phyloP scores from a whole-genome alignment of 2,329 filamentous ascomycete species.

The Paraphoma chrysanthemicola region DNA sequence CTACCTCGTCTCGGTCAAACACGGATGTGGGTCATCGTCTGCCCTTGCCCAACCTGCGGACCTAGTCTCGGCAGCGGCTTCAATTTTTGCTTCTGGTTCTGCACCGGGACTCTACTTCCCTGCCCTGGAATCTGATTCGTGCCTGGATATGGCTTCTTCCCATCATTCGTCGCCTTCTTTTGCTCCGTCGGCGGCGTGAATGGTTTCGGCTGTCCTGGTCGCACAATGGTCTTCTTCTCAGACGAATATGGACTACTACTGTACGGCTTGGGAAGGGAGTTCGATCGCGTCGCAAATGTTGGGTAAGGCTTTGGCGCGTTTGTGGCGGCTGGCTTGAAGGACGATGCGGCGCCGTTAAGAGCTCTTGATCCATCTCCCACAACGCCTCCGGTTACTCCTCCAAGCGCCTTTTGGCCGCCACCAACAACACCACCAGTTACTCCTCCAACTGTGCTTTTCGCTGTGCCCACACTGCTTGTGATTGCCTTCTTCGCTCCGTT shows the following conservation, averaged over 20 bases:
- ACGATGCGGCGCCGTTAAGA: conserved; percentile 5
- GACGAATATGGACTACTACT: conserved; percentile 13
- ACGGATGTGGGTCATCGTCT: conserved; percentile 38
- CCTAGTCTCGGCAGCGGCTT: conserved; percentile 34
- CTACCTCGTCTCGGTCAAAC: conserved; percentile 10
- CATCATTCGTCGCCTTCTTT: conserved; percentile 16
- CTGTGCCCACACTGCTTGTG: conserved; percentile 15
- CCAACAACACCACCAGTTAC: conserved; percentile 11
- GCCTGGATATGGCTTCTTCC: conserved; percentile 35
- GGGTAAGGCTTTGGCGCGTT: not conserved
- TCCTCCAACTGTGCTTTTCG: conserved; percentile 13
- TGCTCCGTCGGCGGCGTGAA: conserved; percentile 25
- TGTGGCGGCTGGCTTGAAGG: conserved; percentile 7
- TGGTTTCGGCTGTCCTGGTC: conserved; percentile 32
- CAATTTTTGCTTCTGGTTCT: conserved; percentile 27
- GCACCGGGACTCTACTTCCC: conserved; percentile 33
- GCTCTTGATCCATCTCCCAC: conserved; percentile 20
- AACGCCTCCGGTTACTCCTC: conserved; percentile 8
- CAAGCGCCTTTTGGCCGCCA: not conserved
- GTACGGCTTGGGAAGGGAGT: conserved; percentile 24
- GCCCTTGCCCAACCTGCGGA: conserved; percentile 31
- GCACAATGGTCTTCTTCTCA: conserved; percentile 38
- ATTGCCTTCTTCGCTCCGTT: conserved; percentile 30
- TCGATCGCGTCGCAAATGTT: conserved; percentile 9
- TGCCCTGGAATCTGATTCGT: conserved; percentile 40